A percentile compares a stretch with the other conserved stretches of the same genome.
Evolutionary conservation across 225 moss, liverwort and hornwort species (phyloP).

Genomic region (Takakia lepidozioides): DNA sequence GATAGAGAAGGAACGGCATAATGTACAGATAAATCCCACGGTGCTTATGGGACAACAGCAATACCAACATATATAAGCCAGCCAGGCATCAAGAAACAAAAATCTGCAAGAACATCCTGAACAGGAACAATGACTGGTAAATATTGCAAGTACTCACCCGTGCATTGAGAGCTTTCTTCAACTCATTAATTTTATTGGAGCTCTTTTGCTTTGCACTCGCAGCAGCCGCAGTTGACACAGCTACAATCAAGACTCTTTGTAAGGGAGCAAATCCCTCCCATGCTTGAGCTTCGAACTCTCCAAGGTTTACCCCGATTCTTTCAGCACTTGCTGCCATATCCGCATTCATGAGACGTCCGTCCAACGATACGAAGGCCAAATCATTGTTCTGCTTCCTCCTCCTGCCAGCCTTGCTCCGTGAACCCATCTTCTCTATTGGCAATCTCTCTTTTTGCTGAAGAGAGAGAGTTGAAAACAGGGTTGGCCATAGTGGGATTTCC

Average conservation of each 20-base stretch:
- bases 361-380: constrained; percentile 60
- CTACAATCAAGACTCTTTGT: constrained; percentile 83
- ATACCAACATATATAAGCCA: too few relatives aligned
- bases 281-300: constrained; percentile 47
- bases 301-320: constrained; percentile 44
- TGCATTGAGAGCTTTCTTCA: constrained; percentile 55
- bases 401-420: too few relatives aligned
- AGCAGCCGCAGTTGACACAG: constrained; percentile 86
- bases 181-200: constrained; percentile 54
- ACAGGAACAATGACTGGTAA: too few relatives aligned
- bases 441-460: too few relatives aligned
- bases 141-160: constrained; percentile 61
- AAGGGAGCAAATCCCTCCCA: constrained; percentile 86
- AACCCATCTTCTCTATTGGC: too few relatives aligned
- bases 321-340: constrained; percentile 49
- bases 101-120: too few relatives aligned
- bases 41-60: too few relatives aligned
- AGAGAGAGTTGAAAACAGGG: too few relatives aligned
- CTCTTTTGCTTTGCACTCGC: constrained; percentile 60
- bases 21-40: too few relatives aligned
- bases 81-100: too few relatives aligned
- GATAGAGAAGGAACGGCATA: too few relatives aligned
- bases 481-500: too few relatives aligned
- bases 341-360: constrained; percentile 79
- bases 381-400: constrained; percentile 20